A percentile compares a stretch with the other conserved stretches of the same genome.
Evolutionary conservation across 305 asterid genomes (phyloP).

Genomic region (Petunia hybrid): DNA sequence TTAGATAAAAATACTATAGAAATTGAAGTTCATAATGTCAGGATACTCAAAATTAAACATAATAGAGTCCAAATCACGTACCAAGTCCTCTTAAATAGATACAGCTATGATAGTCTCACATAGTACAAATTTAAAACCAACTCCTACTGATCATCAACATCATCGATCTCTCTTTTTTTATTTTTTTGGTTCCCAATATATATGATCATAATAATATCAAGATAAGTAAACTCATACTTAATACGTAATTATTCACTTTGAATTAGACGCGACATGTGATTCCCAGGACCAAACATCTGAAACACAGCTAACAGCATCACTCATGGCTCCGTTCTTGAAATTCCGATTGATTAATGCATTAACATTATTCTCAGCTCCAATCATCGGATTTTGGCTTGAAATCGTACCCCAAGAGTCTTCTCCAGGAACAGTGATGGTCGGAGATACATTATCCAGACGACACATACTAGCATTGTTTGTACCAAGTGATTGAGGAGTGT

Average conservation of each 20-base stretch:
- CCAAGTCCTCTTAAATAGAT: too few species aligned
- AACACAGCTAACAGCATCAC: conserved; percentile 45
- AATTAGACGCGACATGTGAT: conserved; percentile 49
- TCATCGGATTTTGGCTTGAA: conserved; percentile 41
- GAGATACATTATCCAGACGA: conserved; percentile 50
- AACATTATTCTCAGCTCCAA: conserved; percentile 49
- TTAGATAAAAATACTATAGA: too few species aligned
- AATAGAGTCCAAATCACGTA: too few species aligned
- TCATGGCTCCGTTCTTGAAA: conserved; percentile 43
- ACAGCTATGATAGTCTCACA: too few species aligned
- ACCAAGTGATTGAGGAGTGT: conserved; percentile 52
- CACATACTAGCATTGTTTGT: conserved; percentile 37
- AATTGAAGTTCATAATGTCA: too few species aligned
- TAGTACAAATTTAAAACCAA: background rate
- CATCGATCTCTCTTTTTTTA: background rate
- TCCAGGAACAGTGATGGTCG: conserved; percentile 44
- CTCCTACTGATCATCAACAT: background rate
- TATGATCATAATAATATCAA: background rate
- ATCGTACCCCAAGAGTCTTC: conserved; percentile 47
- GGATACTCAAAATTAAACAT: too few species aligned
- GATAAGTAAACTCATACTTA: background rate
- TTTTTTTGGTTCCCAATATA: background rate
- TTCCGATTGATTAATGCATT: conserved; percentile 45
- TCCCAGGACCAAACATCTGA: conserved; percentile 73
- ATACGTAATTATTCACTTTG: conserved; percentile 40